Base-by-base conservation (phyloP, 768 basidiomycete genomes). In the Mycena haematopus region DNA sequence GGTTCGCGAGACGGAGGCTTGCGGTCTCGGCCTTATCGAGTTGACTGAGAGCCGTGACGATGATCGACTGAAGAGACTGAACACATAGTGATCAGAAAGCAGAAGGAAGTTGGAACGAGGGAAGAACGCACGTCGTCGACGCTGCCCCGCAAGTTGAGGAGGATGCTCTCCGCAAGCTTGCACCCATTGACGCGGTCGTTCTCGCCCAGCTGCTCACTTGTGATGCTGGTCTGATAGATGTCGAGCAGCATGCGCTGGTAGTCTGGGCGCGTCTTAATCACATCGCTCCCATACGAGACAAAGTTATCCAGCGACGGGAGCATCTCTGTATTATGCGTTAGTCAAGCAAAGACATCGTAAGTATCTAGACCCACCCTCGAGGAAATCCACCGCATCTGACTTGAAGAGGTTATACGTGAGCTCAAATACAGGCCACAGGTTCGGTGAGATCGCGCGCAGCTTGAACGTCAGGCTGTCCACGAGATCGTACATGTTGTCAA, bases 351-450 rank as follows among this genome's bases (percentile, higher is more conserved):
- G 29, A 31, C 9, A 4, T 31, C 29, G 9, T 31, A 31, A 31
- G n/a, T 31, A 31, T 31, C 29, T 9, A 31, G 29, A 74, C 82
- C 57, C 54, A 90, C 93, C 93, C 68, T 95, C 92, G 56, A 96
- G 80, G 80, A 93, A 96, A 75, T 95, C 93, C 40, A 90, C 77
- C 17, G 92, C 93, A 33, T 92, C 90, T 17, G 83, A 79, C 74
- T 93, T 93, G 86, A 96, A 93, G 21, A 92, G 77, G 52, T 82
- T 81, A 75, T 93, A 94, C 0, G 91, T 95, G 65, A 87, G 75
- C 76, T 95, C 92, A 65, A 93, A 92, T 36, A 96, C 81, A 11
- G 86, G 88, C 95, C 94, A 96, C 89, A 96, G 89, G 67, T 81
- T 84, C 0, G 91, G 87, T 40, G 91, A 86, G 69, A 96, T 88